Percentiles rank a stretch among this genome's conserved stretches.
Conservation (phyloP, 106 monocot genomes). For the Phalaenopsis aphrodite region DNA sequence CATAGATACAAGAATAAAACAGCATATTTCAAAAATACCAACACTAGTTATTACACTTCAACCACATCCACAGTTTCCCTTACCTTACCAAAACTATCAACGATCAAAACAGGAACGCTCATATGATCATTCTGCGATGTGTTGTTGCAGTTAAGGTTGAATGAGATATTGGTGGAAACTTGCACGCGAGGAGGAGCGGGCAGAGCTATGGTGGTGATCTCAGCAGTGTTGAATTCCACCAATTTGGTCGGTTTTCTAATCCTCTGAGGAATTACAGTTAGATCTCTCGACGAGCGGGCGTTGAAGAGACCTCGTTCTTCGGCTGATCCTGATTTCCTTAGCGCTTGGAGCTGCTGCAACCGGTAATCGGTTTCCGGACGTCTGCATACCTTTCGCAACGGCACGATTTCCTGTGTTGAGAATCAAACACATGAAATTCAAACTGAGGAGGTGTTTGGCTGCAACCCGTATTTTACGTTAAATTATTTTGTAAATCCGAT, state of each 20-base stretch:
- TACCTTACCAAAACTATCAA: background rate
- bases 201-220: conserved; percentile 15
- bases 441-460: too few relatives aligned
- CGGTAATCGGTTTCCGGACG: conserved; percentile 62
- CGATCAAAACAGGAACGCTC: conserved; percentile 2
- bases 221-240: conserved; percentile 34
- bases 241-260: conserved; percentile 27
- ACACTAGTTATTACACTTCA: background rate
- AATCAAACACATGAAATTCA: background rate
- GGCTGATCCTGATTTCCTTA: conserved; percentile 20
- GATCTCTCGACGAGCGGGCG: background rate
- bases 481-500: too few relatives aligned
- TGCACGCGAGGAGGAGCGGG: background rate
- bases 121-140: background rate
- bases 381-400: conserved; percentile 62
- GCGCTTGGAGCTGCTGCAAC: conserved; percentile 32
- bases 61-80: background rate
- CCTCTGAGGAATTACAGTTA: conserved; percentile 2
- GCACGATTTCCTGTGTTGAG: conserved; percentile 57
- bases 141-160: background rate
- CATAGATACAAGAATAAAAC: background rate
- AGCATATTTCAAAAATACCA: background rate
- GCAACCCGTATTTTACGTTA: too few relatives aligned
- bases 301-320: background rate
- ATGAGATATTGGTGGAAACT: background rate